Base-by-base conservation (phyloP, 2,329 filamentous ascomycete species). In the Aureobasidium pullulans region DNA sequence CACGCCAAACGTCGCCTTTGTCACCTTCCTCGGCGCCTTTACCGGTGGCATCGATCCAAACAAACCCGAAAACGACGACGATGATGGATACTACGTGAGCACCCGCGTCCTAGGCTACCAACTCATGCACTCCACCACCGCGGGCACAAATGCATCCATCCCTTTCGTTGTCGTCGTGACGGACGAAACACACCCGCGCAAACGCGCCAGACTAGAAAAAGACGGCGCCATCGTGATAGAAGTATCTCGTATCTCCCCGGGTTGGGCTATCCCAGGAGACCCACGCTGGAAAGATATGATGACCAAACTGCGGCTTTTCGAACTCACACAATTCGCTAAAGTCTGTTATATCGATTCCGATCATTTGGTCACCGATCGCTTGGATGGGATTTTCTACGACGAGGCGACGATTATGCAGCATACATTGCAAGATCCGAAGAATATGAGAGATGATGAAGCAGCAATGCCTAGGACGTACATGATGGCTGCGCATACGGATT, bases 91-190 rank as follows among this genome's bases (percentile, higher is more conserved):
- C 64, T 73, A 69, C 62, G 47, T 71, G 29, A 67, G 66, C 59
- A 66, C 68, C 10, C 68, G 72, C 19, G 67, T 74, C 1, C 65
- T 74, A 13, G 66, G 68, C 36, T 74, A 74, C 63, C 71, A 73
- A 54, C 68, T 75, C 57, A 67, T 73, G 7, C 71, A 74, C 66
- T 71, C 69, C 61, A 62, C 65, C 13, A 66, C 68, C 4, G 66
- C 67, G 29, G 68, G 69, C 53, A 72, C 71, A 9, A 72, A 71
- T 64, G 62, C 62, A 59, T 65, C 62, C 54, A 73, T 73, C 49
- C 71, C 72, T 31, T 73, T 75, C 63, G 61, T 75, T 28, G 68
- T 74, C n/a, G 62, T 74, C 46, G 70, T 70, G 57, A 73, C 71
- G 0, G 57, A 64, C 16, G 69, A 71, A 59, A 69, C 73, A 23